These are phyloP conservation scores for Cryptococcus sp. DNA, from an alignment of 1,284 basidiomycete genomes.

Conservation along the genomic window DNA sequence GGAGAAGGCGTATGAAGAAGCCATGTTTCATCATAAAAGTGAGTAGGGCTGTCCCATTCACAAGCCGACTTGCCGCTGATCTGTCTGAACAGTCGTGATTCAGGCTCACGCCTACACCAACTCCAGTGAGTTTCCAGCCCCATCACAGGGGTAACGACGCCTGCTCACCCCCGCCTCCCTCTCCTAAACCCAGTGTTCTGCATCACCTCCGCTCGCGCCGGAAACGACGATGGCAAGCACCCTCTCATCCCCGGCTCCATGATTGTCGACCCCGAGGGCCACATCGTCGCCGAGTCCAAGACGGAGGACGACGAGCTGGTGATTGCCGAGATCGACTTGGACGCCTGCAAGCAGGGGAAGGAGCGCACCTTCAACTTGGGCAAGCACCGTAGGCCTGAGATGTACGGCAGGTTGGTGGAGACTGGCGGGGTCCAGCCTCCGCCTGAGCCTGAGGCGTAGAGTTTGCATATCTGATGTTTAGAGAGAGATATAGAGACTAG, in stretches of 20 bases:
- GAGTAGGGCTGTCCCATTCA: background rate
- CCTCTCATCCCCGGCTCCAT: conserved; percentile 36
- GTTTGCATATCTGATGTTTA: background rate
- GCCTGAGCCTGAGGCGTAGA: conserved; percentile 13
- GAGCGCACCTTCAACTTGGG: conserved; percentile 29
- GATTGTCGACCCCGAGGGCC: conserved; percentile 41
- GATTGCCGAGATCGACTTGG: conserved; percentile 35
- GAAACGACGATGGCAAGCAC: conserved; percentile 32
- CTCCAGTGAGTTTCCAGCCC: conserved; percentile 20
- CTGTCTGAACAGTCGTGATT: conserved; percentile 21
- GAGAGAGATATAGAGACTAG: too few species aligned
- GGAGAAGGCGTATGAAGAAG: conserved; percentile 33
- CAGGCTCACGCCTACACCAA: conserved; percentile 41
- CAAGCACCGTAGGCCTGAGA: conserved; percentile 26
- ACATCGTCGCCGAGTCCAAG: conserved; percentile 39
- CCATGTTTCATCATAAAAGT: conserved; percentile 44
- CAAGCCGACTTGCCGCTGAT: background rate
- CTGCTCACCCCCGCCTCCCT: too few species aligned
- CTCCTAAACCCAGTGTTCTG: conserved; percentile 31
- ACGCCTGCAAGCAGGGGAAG: conserved; percentile 38
- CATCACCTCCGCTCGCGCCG: conserved; percentile 34
- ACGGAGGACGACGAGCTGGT: conserved; percentile 41
- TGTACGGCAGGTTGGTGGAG: conserved; percentile 21
- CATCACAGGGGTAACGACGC: background rate
- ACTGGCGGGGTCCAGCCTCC: conserved; percentile 20